A percentile compares a stretch with the other conserved stretches of the same genome.
Evolutionary conservation across 164 flowering plant species (phyloP).

Genomic region (Piper longum): DNA sequence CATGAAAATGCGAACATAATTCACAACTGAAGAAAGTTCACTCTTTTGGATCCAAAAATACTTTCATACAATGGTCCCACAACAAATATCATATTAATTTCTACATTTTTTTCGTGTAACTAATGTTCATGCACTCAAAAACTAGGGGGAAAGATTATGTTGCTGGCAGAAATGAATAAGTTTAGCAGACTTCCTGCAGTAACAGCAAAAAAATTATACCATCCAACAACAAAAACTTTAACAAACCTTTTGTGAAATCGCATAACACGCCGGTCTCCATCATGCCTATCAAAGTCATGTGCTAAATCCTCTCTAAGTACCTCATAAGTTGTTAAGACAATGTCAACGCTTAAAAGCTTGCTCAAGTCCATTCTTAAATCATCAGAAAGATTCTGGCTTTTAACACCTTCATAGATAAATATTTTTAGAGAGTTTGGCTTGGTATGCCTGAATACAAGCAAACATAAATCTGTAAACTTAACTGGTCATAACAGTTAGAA

Average conservation of each 20-base stretch:
- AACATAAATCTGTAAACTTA: background rate
- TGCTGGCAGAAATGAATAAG: background rate
- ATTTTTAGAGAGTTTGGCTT: constrained; percentile 57
- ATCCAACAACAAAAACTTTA: background rate
- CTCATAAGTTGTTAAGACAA: constrained; percentile 91
- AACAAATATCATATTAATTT: too few relatives aligned
- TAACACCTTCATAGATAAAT: constrained; percentile 76
- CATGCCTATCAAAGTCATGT: constrained; percentile 87
- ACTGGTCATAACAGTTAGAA: background rate
- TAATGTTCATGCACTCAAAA: too few relatives aligned
- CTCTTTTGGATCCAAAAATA: too few relatives aligned
- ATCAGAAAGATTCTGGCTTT: constrained; percentile 35
- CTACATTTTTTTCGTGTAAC: too few relatives aligned
- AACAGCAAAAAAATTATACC: background rate
- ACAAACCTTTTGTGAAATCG: constrained; percentile 80
- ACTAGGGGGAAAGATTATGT: too few relatives aligned
- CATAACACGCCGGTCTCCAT: constrained; percentile 75
- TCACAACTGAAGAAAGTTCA: too few relatives aligned
- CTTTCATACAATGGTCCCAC: too few relatives aligned
- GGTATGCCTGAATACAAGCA: constrained; percentile 44
- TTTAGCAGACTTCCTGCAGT: background rate
- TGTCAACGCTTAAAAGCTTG: constrained; percentile 63
- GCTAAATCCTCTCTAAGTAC: constrained; percentile 84
- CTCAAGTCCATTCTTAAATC: constrained; percentile 29
- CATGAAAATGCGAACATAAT: too few relatives aligned